These are phyloP conservation scores for Umbelopsis vinacea DNA, from an alignment of 192 early-diverging fungal genomes.

Conservation along the genomic window DNA sequence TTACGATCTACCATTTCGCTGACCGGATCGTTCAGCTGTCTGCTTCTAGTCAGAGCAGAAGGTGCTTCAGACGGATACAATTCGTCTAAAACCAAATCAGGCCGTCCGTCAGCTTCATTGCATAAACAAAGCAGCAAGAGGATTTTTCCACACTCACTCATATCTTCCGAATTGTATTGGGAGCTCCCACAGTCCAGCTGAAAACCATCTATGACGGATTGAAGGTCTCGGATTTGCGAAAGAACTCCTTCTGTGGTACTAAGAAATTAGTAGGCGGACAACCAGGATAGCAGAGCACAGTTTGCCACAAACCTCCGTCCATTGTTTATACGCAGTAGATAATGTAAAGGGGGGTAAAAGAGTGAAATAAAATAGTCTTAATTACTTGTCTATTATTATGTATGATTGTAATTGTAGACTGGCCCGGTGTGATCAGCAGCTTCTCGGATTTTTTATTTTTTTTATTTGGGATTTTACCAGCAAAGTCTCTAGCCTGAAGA, in stretches of 20 bases:
- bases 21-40: background rate
- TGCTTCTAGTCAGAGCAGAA: background rate
- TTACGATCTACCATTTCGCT: no score
- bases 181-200: background rate
- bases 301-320: slow-evolving; percentile 17
- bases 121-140: background rate
- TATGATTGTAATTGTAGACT: slow-evolving; percentile 12
- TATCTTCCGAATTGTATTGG: background rate
- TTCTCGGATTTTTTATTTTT: slow-evolving; percentile 4
- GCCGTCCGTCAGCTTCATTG: background rate
- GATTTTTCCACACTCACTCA: background rate
- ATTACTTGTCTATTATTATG: background rate
- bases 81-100: background rate
- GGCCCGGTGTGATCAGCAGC: slow-evolving; percentile 1
- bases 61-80: background rate
- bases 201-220: slow-evolving; percentile 14
- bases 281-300: background rate
- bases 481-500: no score
- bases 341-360: background rate
- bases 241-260: background rate
- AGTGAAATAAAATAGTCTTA: slow-evolving; percentile 11
- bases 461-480: background rate
- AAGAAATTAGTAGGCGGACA: background rate
- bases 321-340: background rate
- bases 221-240: slow-evolving; percentile 15